Conservation (phyloP, 1,284 basidiomycete species). For the Schizopora paradoxa region DNA sequence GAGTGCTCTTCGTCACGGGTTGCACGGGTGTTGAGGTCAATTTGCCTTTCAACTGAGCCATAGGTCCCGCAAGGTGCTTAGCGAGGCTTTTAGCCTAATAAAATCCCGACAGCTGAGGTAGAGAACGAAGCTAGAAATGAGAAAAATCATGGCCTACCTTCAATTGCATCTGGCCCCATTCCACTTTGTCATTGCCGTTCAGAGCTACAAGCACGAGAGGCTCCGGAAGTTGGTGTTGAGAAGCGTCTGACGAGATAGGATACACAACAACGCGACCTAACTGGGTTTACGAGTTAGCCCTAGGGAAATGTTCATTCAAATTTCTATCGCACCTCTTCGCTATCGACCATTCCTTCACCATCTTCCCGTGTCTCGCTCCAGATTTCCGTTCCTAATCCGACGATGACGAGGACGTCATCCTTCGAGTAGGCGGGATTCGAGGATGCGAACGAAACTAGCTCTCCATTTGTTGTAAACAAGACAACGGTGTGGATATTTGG, state of each 20-base stretch:
- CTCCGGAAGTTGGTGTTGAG: slow-evolving; percentile 23
- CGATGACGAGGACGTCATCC: slow-evolving; percentile 65
- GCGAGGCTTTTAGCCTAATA: slow-evolving; percentile 11
- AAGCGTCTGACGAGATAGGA: slow-evolving; percentile 34
- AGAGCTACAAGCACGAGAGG: slow-evolving; percentile 65
- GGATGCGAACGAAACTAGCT: slow-evolving; percentile 54
- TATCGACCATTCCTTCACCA: slow-evolving; percentile 62
- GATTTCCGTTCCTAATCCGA: slow-evolving; percentile 63
- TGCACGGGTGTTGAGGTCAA: too few relatives aligned
- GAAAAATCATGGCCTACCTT: slow-evolving; percentile 45
- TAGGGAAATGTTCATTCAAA: background rate
- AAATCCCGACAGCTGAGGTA: background rate
- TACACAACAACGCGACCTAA: slow-evolving; percentile 60
- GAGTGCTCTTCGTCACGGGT: too few relatives aligned
- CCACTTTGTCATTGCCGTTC: slow-evolving; percentile 50
- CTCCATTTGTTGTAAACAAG: slow-evolving; percentile 56
- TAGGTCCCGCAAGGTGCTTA: slow-evolving; percentile 12
- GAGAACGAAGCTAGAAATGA: background rate
- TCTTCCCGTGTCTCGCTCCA: slow-evolving; percentile 67
- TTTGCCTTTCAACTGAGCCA: background rate
- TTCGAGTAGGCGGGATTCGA: slow-evolving; percentile 45
- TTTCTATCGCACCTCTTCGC: slow-evolving; percentile 51
- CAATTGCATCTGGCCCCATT: slow-evolving; percentile 56
- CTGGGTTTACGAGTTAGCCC: background rate
- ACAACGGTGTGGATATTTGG: slow-evolving; percentile 55